Conservation (phyloP, 129 eudicot species). For the Saposhnikovia divaricata region DNA sequence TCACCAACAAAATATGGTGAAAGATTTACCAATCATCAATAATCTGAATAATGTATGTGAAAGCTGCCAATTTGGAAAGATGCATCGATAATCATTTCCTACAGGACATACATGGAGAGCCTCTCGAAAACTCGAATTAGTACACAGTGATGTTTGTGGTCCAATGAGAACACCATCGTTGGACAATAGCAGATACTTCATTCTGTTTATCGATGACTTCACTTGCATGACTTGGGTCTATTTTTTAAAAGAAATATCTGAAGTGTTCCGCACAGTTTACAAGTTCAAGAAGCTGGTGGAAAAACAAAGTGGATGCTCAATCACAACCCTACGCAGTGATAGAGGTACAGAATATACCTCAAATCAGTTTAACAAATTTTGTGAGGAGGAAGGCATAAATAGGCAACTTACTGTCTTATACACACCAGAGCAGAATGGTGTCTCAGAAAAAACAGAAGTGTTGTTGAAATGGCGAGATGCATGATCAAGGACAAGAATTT, state of each 20-base stretch:
- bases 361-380: not conserved
- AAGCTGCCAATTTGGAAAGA: slow-evolving; percentile 14
- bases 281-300: slow-evolving; percentile 10
- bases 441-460: not conserved
- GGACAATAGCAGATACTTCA: slow-evolving; percentile 3
- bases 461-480: not conserved
- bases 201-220: slow-evolving; percentile 20
- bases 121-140: too few relatives aligned
- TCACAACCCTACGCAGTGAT: not conserved
- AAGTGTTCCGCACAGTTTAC: not conserved
- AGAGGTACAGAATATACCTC: slow-evolving; percentile 8
- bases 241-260: slow-evolving; percentile 10
- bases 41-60: slow-evolving; percentile 8
- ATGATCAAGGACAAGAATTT: not conserved
- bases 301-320: slow-evolving; percentile 3
- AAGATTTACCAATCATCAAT: not conserved
- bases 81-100: slow-evolving; percentile 7
- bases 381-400: not conserved
- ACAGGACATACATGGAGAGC: not conserved
- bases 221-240: slow-evolving; percentile 18
- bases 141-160: slow-evolving; percentile 12
- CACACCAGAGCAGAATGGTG: slow-evolving; percentile 11
- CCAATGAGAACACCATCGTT: slow-evolving; percentile 3
- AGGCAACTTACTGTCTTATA: not conserved
- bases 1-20: too few relatives aligned